These are phyloP conservation scores for Cryptococcus jaspeensis DNA, from an alignment of 1,284 basidiomycete genomes.

Conservation along the genomic window DNA sequence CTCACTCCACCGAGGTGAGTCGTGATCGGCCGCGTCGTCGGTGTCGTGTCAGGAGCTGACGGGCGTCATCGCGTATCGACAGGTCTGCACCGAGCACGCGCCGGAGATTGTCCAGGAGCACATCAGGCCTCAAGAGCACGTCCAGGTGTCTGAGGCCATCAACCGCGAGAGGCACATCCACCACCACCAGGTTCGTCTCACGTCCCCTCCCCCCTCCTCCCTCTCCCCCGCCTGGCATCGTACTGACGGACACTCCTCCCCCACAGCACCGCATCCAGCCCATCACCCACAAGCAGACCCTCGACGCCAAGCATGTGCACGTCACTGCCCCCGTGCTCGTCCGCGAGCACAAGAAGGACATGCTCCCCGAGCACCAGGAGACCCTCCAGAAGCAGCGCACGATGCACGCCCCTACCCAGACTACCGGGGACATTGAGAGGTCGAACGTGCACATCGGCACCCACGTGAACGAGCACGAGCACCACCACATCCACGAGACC, in stretches of 20 bases:
- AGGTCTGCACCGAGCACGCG: conserved; percentile 48
- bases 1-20: conserved; percentile 43
- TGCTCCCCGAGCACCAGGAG: conserved; percentile 48
- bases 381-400: conserved; percentile 46
- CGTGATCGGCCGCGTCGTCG: conserved; percentile 2
- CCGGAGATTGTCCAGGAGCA: conserved; percentile 48
- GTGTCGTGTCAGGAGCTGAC: background rate
- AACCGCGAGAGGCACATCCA: conserved; percentile 49
- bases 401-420: conserved; percentile 33
- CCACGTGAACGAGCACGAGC: conserved; percentile 45
- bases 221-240: background rate
- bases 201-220: background rate
- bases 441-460: conserved; percentile 33
- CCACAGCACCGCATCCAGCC: conserved; percentile 50
- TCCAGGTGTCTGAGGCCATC: conserved; percentile 44
- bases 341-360: conserved; percentile 48
- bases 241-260: conserved; percentile 8
- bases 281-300: conserved; percentile 36
- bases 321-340: conserved; percentile 37
- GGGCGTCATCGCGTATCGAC: background rate
- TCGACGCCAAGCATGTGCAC: conserved; percentile 42
- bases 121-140: conserved; percentile 39
- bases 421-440: conserved; percentile 29
- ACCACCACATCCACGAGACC: conserved; percentile 51
- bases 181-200: conserved; percentile 38